phyloP scores from a whole-genome alignment of 2,329 filamentous ascomycete genomes.

The Cryphonectria naterciae region DNA sequence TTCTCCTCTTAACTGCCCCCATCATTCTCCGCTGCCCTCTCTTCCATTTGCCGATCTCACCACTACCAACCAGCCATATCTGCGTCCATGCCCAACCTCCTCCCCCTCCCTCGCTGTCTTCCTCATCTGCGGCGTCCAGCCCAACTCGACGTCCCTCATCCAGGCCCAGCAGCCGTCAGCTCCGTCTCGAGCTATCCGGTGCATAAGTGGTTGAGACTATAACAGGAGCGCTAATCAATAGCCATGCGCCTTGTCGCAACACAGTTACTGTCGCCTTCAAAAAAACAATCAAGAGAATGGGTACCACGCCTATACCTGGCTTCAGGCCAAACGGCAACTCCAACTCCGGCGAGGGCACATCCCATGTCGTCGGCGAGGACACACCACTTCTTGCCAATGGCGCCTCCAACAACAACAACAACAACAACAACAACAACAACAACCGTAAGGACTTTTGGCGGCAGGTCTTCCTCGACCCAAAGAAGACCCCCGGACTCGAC shows the following conservation, averaged over 20 bases:
- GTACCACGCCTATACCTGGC: constrained; percentile 15
- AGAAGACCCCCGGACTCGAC: constrained; percentile 56
- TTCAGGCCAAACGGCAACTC: constrained; percentile 1
- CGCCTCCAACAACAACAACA: constrained; percentile 26
- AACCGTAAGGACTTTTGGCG: constrained; percentile 34
- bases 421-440: constrained; percentile 29
- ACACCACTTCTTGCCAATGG: constrained; percentile 47
- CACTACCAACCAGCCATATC: background rate
- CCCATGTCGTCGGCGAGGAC: constrained; percentile 37
- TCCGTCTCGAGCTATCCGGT: background rate
- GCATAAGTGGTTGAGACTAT: no score
- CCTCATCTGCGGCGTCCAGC: constrained; percentile 3
- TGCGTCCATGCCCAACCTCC: background rate
- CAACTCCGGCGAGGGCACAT: constrained; percentile 8
- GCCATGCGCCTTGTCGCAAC: constrained; percentile 23
- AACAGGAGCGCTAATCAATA: constrained; percentile 18
- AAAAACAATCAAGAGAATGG: constrained; percentile 21
- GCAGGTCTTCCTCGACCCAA: constrained; percentile 52
- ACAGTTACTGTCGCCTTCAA: constrained; percentile 27
- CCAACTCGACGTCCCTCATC: constrained; percentile 9
- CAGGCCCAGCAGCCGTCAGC: background rate
- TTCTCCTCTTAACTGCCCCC: background rate
- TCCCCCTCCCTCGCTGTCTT: background rate
- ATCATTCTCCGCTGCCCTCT: background rate
- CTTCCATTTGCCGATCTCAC: background rate